Base-by-base conservation (phyloP, 2,329 filamentous ascomycete species). In the Cercospora zeina region DNA sequence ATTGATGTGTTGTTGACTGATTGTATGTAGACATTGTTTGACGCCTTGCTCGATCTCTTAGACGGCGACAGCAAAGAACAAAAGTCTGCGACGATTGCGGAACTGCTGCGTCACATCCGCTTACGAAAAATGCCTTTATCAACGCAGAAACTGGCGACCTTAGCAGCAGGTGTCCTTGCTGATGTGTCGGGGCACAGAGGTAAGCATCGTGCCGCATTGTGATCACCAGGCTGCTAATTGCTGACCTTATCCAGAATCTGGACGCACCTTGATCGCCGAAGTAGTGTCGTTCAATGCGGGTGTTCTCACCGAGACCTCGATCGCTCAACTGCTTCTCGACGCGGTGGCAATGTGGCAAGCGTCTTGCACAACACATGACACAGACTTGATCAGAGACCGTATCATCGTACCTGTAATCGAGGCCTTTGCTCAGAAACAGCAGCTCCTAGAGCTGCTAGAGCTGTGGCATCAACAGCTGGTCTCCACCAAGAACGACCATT, bases 281-380 rank as follows among this genome's bases (percentile, higher is more conserved):
- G 69, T 81, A n/a, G 70, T 82, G 16, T 69, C 73, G 21, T 76
- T 81, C 55, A 80, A 83, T 65, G 67, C 78, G 2, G 78, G 78
- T 63, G 75, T 80, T 4, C 81, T 83, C 63, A 71, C 80, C 8
- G 66, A 66, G 33, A 13, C 53, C 13, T 42, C n/a, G 13, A 24
- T 65, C 14, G 27, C 62, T 10, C 24, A 62, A 21, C 39, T 59
- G 45, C 27, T 67, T 10, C 64, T 67, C 37, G 37, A 34, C 13
- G 47, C 33, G 8, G 50, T 53, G 16, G 47, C 14, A 14, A 14
- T 13, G 19, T 36, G 47, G 24, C 30, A 39, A 24, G 19, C 34
- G 24, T 37, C 33, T 36, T n/a, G 19, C 19, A 36, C 30, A 31
- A 24, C 30, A 53, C n/a, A 4, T 13, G 31, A 51, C 16, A 33